Base-by-base conservation (phyloP, 2,329 filamentous ascomycete genomes). In the Teratosphaeria viscida region DNA sequence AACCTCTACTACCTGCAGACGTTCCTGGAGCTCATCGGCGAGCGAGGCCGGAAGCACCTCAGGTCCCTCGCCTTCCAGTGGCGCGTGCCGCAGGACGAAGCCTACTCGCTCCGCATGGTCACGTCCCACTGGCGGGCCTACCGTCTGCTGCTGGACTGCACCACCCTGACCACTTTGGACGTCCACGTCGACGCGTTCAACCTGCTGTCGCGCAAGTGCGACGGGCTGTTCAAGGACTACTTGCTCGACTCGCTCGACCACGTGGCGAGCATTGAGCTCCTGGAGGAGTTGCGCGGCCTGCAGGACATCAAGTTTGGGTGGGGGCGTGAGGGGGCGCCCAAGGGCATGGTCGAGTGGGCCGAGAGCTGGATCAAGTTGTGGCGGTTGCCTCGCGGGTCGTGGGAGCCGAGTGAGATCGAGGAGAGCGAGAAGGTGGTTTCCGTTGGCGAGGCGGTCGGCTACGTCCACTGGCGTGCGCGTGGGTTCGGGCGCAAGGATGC, bases 1-100 rank as follows among this genome's bases (percentile, higher is more conserved):
- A 58, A 55, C 49, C n/a, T 58, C 27, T 58, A 58, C 57, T 58
- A 54, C 23, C 52, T 58, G 6, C 32, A 35, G n/a, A 23, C 34
- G 4, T 54, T 58, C 39, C 57, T 54, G 14, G 14, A 55, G 23
- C n/a, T 54, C 7, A 55, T 54, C 11, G 57, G 57, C n/a, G 27
- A n/a, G 5, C 14, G 32, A 6, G 52, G 19, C 10, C 7, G 57
- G 19, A 37, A 54, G 57, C 57, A 58, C 3, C 52, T 58, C 23
- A 54, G 29, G 29, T 58, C 57, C 0, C 3, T 58, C 29, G 19
- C n/a, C 34, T 58, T 58, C 32, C 16, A 26, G 8, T 58, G 57
- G 52, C 39, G 29, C 6, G 19, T 54, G 5, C 57, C 57, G 10
- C 27, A 58, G 8, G 52, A 47, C 7, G 57, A 58, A 55, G 52